These are phyloP conservation scores for Colletotrichum spinosum DNA, from an alignment of 2,329 filamentous ascomycete species.

Conservation along the genomic window DNA sequence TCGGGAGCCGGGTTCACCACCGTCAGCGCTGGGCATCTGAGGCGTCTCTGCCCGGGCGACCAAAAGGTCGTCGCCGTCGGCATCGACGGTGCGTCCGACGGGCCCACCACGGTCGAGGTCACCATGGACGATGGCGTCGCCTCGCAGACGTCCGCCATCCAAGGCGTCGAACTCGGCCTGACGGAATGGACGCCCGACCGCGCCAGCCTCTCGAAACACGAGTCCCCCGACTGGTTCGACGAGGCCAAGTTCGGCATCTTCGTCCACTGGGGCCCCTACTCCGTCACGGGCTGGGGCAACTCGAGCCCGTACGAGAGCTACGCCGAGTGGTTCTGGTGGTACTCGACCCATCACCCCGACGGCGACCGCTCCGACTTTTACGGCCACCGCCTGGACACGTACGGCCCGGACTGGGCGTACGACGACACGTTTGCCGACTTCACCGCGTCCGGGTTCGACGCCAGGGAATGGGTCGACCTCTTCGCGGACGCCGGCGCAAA, in stretches of 20 bases:
- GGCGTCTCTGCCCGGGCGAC: conserved; percentile 56
- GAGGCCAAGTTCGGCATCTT: conserved; percentile 70
- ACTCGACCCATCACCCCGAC: conserved; percentile 40
- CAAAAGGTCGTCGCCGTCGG: conserved; percentile 53
- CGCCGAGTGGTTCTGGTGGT: conserved; percentile 64
- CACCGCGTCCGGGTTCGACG: conserved; percentile 60
- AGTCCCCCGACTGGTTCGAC: conserved; percentile 65
- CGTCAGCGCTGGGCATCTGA: conserved; percentile 52
- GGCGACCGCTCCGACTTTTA: conserved; percentile 45
- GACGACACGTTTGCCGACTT: conserved; percentile 68
- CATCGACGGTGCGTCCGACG: conserved; percentile 45
- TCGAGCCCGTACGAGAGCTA: conserved; percentile 53
- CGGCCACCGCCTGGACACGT: conserved; percentile 62
- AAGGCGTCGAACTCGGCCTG: conserved; percentile 47
- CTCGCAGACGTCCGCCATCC: conserved; percentile 37
- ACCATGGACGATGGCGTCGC: conserved; percentile 37
- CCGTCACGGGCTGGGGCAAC: conserved; percentile 67
- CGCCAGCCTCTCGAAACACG: conserved; percentile 51
- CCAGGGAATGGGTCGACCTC: conserved; percentile 65
- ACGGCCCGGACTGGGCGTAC: conserved; percentile 63
- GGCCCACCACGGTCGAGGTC: conserved; percentile 39
- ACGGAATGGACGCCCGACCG: conserved; percentile 49
- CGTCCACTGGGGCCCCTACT: conserved; percentile 69
- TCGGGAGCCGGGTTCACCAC: conserved; percentile 54
- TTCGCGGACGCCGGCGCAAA: conserved; percentile 63